Percentiles rank a stretch among this genome's conserved stretches.
Conservation (phyloP, 768 basidiomycete species). For the Cantharellus anzutake region DNA sequence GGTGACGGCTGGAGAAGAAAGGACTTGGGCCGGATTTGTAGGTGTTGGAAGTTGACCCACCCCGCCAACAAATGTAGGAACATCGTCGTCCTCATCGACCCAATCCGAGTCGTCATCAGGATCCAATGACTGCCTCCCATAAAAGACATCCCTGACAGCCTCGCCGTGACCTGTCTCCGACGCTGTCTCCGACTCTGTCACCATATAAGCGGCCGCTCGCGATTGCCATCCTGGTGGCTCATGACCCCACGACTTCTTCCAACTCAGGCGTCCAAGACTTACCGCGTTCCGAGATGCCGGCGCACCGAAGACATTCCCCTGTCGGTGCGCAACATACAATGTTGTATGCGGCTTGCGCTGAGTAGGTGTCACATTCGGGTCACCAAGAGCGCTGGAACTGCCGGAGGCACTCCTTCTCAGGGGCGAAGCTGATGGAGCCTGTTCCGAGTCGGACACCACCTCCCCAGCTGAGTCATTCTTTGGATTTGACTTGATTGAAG, state of each 20-base stretch:
- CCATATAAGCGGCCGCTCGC: conserved; percentile 27
- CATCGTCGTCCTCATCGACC: conserved; percentile 76
- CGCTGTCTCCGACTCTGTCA: conserved; percentile 39
- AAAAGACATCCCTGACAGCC: conserved; percentile 59
- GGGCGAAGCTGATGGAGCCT: conserved; percentile 9
- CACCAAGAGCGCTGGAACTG: too few species aligned
- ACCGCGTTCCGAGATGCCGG: conserved; percentile 19
- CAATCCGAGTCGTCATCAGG: conserved; percentile 69
- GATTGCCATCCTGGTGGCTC: conserved; percentile 76
- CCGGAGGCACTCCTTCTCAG: conserved; percentile 4
- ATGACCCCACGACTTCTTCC: conserved; percentile 80
- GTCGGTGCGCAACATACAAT: conserved; percentile 70
- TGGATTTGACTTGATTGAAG: conserved; percentile 49
- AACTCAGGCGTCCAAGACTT: conserved; percentile 35
- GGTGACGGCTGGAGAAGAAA: background rate
- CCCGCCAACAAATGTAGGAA: conserved; percentile 50
- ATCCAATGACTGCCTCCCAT: conserved; percentile 37
- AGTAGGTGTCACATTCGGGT: too few species aligned
- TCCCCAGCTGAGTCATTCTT: conserved; percentile 63
- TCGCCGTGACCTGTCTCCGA: conserved; percentile 28
- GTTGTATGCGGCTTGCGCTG: conserved; percentile 16
- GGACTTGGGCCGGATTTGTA: background rate
- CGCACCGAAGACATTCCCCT: conserved; percentile 36
- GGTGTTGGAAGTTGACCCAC: conserved; percentile 33
- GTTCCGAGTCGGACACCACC: conserved; percentile 39